phyloP scores from a whole-genome alignment of 2,329 filamentous ascomycete species.

The Fonsecaea multimorphosa region DNA sequence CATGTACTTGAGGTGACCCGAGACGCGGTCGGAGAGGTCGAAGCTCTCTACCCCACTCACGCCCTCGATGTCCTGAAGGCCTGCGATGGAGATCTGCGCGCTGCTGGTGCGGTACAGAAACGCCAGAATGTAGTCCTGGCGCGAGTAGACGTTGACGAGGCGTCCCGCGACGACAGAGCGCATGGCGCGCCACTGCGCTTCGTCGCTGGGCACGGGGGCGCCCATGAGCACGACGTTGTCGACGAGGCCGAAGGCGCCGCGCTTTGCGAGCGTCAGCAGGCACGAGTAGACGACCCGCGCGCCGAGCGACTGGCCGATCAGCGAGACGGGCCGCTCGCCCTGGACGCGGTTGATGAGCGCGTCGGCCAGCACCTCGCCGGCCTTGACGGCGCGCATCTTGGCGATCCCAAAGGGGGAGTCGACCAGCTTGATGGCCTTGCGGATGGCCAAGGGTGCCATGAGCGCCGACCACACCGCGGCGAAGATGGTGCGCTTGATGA shows the following conservation, averaged over 20 bases:
- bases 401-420: slow-evolving; percentile 77
- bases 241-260: slow-evolving; percentile 75
- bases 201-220: slow-evolving; percentile 70
- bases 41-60: slow-evolving; percentile 70
- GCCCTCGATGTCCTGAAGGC: slow-evolving; percentile 70
- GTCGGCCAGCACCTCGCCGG: slow-evolving; percentile 73
- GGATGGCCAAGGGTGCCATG: slow-evolving; percentile 63
- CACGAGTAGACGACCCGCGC: slow-evolving; percentile 77
- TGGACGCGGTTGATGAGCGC: slow-evolving; percentile 75
- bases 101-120: slow-evolving; percentile 81
- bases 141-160: slow-evolving; percentile 80
- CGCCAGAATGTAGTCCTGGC: slow-evolving; percentile 78
- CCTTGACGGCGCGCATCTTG: slow-evolving; percentile 72
- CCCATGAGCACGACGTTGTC: slow-evolving; percentile 79
- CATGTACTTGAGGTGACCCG: slow-evolving; percentile 59
- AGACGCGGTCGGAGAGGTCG: slow-evolving; percentile 58
- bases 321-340: slow-evolving; percentile 73
- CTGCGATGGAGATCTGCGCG: slow-evolving; percentile 75
- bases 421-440: slow-evolving; percentile 65
- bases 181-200: slow-evolving; percentile 72
- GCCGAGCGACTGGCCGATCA: slow-evolving; percentile 75
- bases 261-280: slow-evolving; percentile 71
- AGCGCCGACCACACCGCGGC: slow-evolving; percentile 55
- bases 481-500: slow-evolving; percentile 71
- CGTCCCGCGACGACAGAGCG: slow-evolving; percentile 74